Base-by-base conservation (phyloP, 1,284 basidiomycete species). In the Melanopsichium pennsylvanicum region DNA sequence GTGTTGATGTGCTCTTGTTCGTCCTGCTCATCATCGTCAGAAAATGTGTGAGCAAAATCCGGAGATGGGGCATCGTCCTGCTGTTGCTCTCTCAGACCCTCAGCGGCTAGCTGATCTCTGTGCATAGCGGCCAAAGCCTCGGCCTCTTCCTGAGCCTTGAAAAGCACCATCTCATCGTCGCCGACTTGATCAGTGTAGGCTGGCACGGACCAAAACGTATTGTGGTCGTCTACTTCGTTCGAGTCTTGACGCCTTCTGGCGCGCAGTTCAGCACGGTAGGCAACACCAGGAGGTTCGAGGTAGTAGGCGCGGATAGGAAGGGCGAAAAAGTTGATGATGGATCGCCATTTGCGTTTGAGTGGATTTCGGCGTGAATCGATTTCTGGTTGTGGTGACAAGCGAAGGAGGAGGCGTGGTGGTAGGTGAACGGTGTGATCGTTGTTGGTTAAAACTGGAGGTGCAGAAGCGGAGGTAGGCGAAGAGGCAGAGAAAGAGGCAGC, bases 271-370 rank as follows among this genome's bases (percentile, higher is more conserved):
- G 47, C 33, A 8, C 60, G 60, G 22, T 70, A 64, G 9, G 59
- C 37, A 0, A 25, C 10, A 7, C 60, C 60, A 0, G 67, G 60
- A 4, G 60, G 60, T 21, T 60, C 55, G 16, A 59, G 60, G 43
- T 70, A 70, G 51, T 70, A 64, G 8, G 61, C 31, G 10, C 67
- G 60, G n/a, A 70, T 70, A 21, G 67, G 67, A 11, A 70, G 67
- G 1, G 67, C 67, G 40, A 70, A 70, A 36, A 70, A 64, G 56
- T 70, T 59, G 47, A 70, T 56, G 13, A 70, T 22, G 21, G 51
- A 56, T 8, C 52, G 52, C 67, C 67, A 70, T 32, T 63, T 70
- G 47, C 47, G 49, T 37, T 60, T 70, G 50, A 69, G 29, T 2
- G 66, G 52, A 25, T 67, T 46, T 7, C 46, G 49, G 10, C 22